Evolutionary conservation across 2,329 filamentous ascomycete genomes (phyloP), one percentile per base, ranked within the genome.

Genomic region (Aspergillus tubingensis): DNA sequence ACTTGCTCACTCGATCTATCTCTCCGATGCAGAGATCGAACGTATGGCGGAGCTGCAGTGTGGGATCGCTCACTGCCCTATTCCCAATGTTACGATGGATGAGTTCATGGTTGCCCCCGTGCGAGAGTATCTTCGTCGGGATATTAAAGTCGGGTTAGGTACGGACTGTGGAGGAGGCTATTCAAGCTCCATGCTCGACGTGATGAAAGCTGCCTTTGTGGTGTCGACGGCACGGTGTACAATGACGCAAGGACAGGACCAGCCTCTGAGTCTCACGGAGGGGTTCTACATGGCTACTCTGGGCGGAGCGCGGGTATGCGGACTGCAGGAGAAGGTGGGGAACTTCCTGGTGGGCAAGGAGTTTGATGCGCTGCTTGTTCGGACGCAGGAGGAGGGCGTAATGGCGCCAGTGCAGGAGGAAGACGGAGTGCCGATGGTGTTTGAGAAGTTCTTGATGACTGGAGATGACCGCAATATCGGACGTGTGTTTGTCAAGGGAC

Each of bases 381-480:
- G 81, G 49, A 79, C 81, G 13, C 68, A 58, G 1, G 41, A 48
- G 58, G 72, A 72, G 15, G 81, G 82, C 0, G 72, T 83, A 2
- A 86, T 85, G 77, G 80, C 85, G 0, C 81, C 83, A 10, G 67
- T 83, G 0, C 82, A 87, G 62, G 80, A 83, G 0, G 74, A 73
- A 0, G 85, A 88, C 54, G 73, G 73, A 0, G 43, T 75, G 0
- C 68, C 72, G 51, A 81, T 74, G 0, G 74, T 86, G 17, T 84
- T 88, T 60, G 85, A 88, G 58, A 88, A 88, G 75, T 88, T 86
- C 61, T 65, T 88, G 30, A 87, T 88, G 84, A 88, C 85, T 2
- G 86, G 85, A 0, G 86, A 88, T 68, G 86, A 89, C 67, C 77
- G 86, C 4, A 88, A 88, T 64, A 85, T 88, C 54, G 67, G 70